Percentiles rank a stretch among this genome's conserved stretches.
These are phyloP conservation scores for Leccinum fallax DNA, from an alignment of 1,284 basidiomycete species.

Conservation along the genomic window DNA sequence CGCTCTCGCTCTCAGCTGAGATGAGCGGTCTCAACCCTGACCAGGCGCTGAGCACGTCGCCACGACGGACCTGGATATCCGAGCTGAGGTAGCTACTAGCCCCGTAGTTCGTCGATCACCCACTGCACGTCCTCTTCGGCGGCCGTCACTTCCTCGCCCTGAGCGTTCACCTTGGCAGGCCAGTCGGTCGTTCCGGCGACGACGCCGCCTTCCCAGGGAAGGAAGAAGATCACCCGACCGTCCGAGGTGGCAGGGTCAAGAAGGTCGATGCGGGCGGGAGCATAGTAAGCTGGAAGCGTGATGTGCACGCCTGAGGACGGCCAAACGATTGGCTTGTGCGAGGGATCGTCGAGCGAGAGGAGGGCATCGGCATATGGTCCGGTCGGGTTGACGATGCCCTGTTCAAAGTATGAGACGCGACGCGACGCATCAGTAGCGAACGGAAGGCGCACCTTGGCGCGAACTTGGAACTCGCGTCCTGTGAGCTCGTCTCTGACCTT, in stretches of 20 bases:
- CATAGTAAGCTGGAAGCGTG: conserved; percentile 96
- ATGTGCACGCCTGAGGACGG: conserved; percentile 95
- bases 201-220: conserved; percentile 98
- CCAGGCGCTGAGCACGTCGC: too few relatives aligned
- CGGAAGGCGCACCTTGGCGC: conserved; percentile 39
- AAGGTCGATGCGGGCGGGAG: conserved; percentile 93
- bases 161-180: conserved; percentile 67
- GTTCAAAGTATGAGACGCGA: neutral
- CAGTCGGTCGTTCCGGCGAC: conserved; percentile 97
- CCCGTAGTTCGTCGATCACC: too few relatives aligned
- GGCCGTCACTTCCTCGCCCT: conserved; percentile 72
- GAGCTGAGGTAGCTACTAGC: too few relatives aligned
- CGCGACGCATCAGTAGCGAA: neutral
- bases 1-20: conserved; percentile 39
- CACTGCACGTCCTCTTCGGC: conserved; percentile 79
- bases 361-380: conserved; percentile 93
- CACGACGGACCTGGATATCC: too few relatives aligned
- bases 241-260: conserved; percentile 96
- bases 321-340: conserved; percentile 86
- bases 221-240: conserved; percentile 97
- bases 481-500: conserved; percentile 83
- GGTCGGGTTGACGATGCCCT: conserved; percentile 96
- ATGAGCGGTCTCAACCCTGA: too few relatives aligned
- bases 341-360: conserved; percentile 84
- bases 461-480: conserved; percentile 74